These are phyloP conservation scores for Gentiana straminea DNA, from an alignment of 257 asterid species.

Conservation along the genomic window DNA sequence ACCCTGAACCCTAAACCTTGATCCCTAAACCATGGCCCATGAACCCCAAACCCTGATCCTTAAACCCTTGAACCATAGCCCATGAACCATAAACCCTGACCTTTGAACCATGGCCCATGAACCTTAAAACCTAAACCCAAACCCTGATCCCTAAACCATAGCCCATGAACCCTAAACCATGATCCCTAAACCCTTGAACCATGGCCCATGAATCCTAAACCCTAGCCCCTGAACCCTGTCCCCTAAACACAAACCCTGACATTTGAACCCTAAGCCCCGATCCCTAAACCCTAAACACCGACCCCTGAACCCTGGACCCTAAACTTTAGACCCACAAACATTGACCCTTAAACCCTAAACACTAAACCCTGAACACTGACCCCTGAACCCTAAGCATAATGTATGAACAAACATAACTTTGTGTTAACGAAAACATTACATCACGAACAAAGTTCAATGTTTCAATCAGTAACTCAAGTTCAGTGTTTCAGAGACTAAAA, in stretches of 20 bases:
- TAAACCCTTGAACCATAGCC: constrained; percentile 7
- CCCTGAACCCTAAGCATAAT: constrained; percentile 2
- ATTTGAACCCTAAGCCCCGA: constrained; percentile 9
- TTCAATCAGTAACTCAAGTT: too few relatives aligned
- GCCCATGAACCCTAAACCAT: constrained; percentile 11
- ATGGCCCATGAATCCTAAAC: too few relatives aligned
- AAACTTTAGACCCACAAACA: constrained; percentile 4
- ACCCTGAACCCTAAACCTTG: constrained; percentile 4
- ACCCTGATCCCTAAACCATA: constrained; percentile 13
- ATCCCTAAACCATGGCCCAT: constrained; percentile 9
- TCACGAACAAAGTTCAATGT: too few relatives aligned
- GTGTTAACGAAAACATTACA: too few relatives aligned
- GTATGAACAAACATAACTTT: too few relatives aligned
- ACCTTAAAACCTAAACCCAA: constrained; percentile 6
- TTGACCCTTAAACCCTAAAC: constrained; percentile 4
- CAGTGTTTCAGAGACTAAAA: too few relatives aligned
- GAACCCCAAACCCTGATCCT: constrained; percentile 12
- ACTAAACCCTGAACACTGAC: constrained; percentile 1
- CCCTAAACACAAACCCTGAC: constrained; percentile 6
- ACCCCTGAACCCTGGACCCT: constrained; percentile 12
- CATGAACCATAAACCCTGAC: constrained; percentile 4
- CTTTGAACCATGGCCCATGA: constrained; percentile 1
- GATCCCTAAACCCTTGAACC: constrained; percentile 12
- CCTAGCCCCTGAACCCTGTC: constrained; percentile 6
- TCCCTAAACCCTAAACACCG: constrained; percentile 9